Evolutionary conservation across 1,139 yeast genomes (phyloP).

Genomic region (Blastobotrys illinoisensis): DNA sequence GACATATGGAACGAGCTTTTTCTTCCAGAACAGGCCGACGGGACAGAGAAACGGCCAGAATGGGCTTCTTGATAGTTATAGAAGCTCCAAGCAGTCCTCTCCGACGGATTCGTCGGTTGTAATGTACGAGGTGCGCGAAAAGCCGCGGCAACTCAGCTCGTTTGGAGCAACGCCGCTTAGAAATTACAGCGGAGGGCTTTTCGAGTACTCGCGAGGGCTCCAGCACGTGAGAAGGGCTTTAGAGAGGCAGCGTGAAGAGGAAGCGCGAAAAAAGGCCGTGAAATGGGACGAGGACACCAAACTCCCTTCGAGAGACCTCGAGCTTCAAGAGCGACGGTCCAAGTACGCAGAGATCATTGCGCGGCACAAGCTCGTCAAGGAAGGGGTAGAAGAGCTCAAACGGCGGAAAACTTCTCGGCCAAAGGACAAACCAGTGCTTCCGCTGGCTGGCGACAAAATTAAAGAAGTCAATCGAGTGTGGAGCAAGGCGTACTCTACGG

Average conservation of each 20-base stretch:
- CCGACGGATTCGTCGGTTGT: not conserved
- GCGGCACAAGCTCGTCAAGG: constrained; percentile 15
- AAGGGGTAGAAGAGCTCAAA: constrained; percentile 16
- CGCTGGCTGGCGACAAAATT: constrained; percentile 33
- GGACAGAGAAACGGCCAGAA: not conserved
- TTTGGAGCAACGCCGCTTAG: not conserved
- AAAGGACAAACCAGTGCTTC: constrained; percentile 13
- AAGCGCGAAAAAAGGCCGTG: constrained; percentile 7
- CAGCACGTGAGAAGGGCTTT: constrained; percentile 5
- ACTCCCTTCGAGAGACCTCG: constrained; percentile 7
- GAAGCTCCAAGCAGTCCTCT: not conserved
- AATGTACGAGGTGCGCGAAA: not conserved
- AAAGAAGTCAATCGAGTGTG: constrained; percentile 39
- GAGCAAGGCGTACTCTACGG: constrained; percentile 31
- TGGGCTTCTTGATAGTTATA: not conserved
- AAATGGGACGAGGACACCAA: constrained; percentile 7
- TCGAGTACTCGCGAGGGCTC: not conserved
- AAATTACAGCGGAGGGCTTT: not conserved
- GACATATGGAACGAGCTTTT: constrained; percentile 17
- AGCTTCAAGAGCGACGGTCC: constrained; percentile 9
- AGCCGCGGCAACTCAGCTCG: constrained; percentile 1
- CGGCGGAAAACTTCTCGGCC: constrained; percentile 12
- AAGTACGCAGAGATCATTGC: constrained; percentile 17
- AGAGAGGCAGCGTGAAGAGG: constrained; percentile 7
- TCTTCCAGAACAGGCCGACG: constrained; percentile 7